A percentile compares a stretch with the other conserved stretches of the same genome.
Evolutionary conservation across 73 alveolate species (phyloP).

Genomic region (Tetrahymena malaccensis): DNA sequence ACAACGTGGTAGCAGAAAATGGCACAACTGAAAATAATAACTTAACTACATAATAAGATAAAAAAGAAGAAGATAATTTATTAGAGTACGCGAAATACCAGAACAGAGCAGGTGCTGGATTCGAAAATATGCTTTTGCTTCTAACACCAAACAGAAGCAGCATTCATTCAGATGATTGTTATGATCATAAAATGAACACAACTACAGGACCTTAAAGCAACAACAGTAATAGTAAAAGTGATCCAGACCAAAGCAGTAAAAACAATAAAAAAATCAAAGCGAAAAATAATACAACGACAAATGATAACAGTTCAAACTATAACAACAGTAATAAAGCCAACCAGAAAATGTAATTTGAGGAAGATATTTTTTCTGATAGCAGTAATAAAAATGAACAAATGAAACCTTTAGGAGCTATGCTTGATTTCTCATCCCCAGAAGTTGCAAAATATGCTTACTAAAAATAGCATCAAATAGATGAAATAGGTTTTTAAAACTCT

Average conservation of each 20-base stretch:
- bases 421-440: neutral
- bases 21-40: neutral
- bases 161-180: neutral
- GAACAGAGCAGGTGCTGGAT: neutral
- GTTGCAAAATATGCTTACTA: neutral
- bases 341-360: neutral
- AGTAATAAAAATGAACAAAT: neutral
- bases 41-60: neutral
- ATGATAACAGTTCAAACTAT: neutral
- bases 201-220: neutral
- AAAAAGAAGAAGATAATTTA: neutral
- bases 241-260: neutral
- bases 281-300: neutral
- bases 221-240: neutral
- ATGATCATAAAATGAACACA: neutral
- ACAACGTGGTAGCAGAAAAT: neutral
- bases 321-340: neutral
- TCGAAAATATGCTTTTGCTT: neutral
- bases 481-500: neutral
- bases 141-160: neutral
- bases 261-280: neutral
- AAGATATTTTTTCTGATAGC: neutral
- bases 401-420: neutral
- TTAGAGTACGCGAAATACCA: neutral
- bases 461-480: neutral